These are phyloP conservation scores for Pichia sp. DNA, from an alignment of 1,139 yeast genomes.

Conservation along the genomic window DNA sequence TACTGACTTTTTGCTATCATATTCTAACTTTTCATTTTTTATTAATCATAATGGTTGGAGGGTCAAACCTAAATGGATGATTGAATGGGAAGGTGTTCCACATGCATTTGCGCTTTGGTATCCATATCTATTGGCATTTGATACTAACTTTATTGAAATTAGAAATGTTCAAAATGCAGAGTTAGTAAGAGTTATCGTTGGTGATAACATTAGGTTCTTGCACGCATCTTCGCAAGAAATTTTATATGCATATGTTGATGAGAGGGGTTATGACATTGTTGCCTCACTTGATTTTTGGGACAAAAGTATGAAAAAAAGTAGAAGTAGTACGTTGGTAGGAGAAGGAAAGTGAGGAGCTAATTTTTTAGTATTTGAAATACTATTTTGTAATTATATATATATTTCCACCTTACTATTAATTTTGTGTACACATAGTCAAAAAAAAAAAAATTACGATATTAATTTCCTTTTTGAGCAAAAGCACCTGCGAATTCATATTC, in stretches of 20 bases:
- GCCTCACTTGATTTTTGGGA: slow-evolving; percentile 89
- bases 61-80: slow-evolving; percentile 87
- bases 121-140: slow-evolving; percentile 89
- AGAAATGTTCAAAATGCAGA: slow-evolving; percentile 87
- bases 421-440: not conserved
- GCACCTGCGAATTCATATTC: not conserved
- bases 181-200: slow-evolving; percentile 81
- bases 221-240: slow-evolving; percentile 93
- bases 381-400: not conserved
- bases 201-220: slow-evolving; percentile 82
- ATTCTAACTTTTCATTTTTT: slow-evolving; percentile 88
- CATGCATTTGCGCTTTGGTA: slow-evolving; percentile 88
- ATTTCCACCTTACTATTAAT: not conserved
- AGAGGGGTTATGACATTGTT: slow-evolving; percentile 83
- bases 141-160: slow-evolving; percentile 82
- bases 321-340: slow-evolving; percentile 9
- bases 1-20: slow-evolving; percentile 78
- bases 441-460: not conserved
- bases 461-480: not conserved
- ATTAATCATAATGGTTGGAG: slow-evolving; percentile 97
- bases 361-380: not conserved
- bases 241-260: slow-evolving; percentile 86
- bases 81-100: slow-evolving; percentile 96
- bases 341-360: not conserved
- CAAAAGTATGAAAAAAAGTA: slow-evolving; percentile 27